A percentile compares a stretch with the other conserved stretches of the same genome.
phyloP scores from a whole-genome alignment of 306 rosid genomes.

The Urtica urens region DNA sequence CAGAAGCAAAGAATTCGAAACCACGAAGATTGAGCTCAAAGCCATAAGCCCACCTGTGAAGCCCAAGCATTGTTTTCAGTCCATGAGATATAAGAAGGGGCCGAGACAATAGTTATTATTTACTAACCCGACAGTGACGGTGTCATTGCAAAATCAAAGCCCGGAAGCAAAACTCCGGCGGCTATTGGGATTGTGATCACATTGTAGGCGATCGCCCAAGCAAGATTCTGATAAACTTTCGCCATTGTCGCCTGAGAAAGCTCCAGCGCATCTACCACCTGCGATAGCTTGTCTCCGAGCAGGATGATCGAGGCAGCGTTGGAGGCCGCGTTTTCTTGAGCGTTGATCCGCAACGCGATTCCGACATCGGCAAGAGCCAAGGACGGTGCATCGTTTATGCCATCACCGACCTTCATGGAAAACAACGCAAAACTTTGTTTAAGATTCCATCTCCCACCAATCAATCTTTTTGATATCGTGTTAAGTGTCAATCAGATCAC shows the following conservation, averaged over 20 bases:
- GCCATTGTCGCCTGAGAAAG: slow-evolving; percentile 85
- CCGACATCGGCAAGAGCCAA: slow-evolving; percentile 95
- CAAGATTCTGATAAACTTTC: slow-evolving; percentile 84
- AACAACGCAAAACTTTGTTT: too few relatives aligned
- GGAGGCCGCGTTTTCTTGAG: slow-evolving; percentile 94
- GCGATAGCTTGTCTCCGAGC: slow-evolving; percentile 80
- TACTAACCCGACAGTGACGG: slow-evolving; percentile 89
- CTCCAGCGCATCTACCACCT: slow-evolving; percentile 89
- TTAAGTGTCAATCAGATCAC: too few relatives aligned
- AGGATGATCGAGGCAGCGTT: slow-evolving; percentile 92
- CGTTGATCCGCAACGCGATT: slow-evolving; percentile 78
- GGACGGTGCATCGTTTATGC: slow-evolving; percentile 97
- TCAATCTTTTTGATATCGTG: too few relatives aligned
- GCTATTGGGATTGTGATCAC: slow-evolving; percentile 72
- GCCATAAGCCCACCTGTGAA: slow-evolving; percentile 94
- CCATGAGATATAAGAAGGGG: neutral
- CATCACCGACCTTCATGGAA: slow-evolving; percentile 81
- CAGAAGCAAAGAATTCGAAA: slow-evolving; percentile 75
- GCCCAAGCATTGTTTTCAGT: slow-evolving; percentile 13
- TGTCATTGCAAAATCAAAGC: slow-evolving; percentile 86
- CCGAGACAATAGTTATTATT: neutral
- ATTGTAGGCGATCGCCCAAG: slow-evolving; percentile 94
- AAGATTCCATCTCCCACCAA: too few relatives aligned
- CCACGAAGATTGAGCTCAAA: slow-evolving; percentile 88
- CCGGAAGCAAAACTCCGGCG: slow-evolving; percentile 85